Evolutionary conservation across 179 eudicot species (phyloP), one percentile per base, ranked within the genome.

Genomic region (Corrigiola litoralis): DNA sequence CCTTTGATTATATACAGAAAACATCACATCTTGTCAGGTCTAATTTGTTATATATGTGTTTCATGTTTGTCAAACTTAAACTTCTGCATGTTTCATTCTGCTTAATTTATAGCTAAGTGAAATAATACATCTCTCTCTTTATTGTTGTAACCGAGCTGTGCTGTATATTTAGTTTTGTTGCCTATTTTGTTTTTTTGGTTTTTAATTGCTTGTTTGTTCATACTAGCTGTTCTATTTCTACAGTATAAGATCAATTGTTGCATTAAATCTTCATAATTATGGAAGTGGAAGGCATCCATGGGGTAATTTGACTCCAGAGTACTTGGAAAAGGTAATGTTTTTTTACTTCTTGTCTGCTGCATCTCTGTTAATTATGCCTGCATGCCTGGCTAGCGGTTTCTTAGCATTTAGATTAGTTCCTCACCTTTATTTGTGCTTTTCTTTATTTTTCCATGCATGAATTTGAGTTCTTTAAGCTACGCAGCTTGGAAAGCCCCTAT

Each of bases 281-380:
- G 99, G 88, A 61, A 91, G 99, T 53, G 99, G 99, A 80, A 88
- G 99, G 72, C 83, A 91, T 75, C 99, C 99, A 29, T 95, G 99
- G 97, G 99, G 99, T n/a, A 85, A 85, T 59, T 73, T 91, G 74
- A 83, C 77, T 77, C 86, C 94, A 13, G 85, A 88, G 18, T 95
- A 91, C 72, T 71, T 95, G 77, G 88, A 91, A 64, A 88, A 82
- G 97, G 97, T 90, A 81, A 56, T 8, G 12, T 23, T 28, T n/a
- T n/a, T n/a, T n/a, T n/a, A n/a, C 33, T 55, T 50, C 32, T n/a
- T 6, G 23, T 47, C 34, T 58, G 20, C 29, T 27, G 32, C 14
- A 50, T 31, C 24, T 29, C 0, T 34, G 14, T 9, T 18, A 0
- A 4, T 11, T 0, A 57, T 0, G 23, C 32, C 13, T 17, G 40